phyloP scores from a whole-genome alignment of 202 grass and related monocot genomes.

The Schoenoplectus tabernaemontani region DNA sequence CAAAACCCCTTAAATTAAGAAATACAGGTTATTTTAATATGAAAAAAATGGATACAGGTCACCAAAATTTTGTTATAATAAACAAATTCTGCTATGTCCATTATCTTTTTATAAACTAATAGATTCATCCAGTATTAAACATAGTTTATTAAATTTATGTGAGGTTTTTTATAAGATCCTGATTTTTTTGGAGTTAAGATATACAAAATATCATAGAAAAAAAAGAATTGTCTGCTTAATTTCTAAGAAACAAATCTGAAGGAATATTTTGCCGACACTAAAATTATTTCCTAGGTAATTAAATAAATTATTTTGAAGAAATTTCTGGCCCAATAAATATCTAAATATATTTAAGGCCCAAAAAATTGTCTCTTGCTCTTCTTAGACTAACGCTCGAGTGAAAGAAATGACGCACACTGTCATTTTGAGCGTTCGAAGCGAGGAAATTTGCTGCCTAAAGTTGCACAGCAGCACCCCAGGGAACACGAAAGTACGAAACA shows the following conservation, averaged over 20 bases:
- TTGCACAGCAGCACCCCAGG: neutral
- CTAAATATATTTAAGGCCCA: neutral
- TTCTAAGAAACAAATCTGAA: neutral
- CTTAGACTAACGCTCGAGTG: neutral
- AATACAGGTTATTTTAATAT: no score
- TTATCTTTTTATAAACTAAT: no score
- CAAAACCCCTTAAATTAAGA: no score
- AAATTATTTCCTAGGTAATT: neutral
- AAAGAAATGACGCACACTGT: neutral
- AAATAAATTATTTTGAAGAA: neutral
- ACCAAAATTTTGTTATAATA: no score
- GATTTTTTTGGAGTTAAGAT: no score
- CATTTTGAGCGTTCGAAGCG: neutral
- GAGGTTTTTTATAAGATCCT: no score
- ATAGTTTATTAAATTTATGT: no score
- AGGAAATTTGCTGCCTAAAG: neutral
- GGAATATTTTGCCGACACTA: neutral
- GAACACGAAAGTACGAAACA: neutral
- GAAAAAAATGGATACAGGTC: no score
- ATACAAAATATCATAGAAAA: no score
- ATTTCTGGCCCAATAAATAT: neutral
- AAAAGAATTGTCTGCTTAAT: no score
- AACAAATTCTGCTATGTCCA: no score
- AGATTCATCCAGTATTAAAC: no score
- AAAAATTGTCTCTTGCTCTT: neutral